These are phyloP conservation scores for Fusarium chlamydosporum DNA, from an alignment of 2,329 filamentous ascomycete genomes.

Conservation along the genomic window DNA sequence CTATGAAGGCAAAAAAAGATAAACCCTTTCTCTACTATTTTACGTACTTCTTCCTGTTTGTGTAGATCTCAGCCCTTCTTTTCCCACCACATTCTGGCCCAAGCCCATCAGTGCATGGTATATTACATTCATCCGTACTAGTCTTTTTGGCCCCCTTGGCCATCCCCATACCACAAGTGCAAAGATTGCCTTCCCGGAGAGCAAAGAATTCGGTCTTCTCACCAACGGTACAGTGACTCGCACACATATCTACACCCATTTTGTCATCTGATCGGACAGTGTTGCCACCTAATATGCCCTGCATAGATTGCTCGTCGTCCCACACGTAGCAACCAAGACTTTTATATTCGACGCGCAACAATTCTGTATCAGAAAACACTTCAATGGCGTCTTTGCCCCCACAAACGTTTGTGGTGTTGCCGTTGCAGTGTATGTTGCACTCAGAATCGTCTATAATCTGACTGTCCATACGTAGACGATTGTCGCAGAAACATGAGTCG, in stretches of 20 bases:
- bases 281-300: not conserved
- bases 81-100: not conserved
- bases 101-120: not conserved
- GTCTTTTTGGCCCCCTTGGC: not conserved
- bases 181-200: not conserved
- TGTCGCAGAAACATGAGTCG: slow-evolving; percentile 7
- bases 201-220: not conserved
- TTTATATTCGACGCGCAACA: not conserved
- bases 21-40: too few species aligned
- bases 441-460: slow-evolving; percentile 5
- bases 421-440: not conserved
- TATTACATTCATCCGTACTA: not conserved
- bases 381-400: slow-evolving; percentile 1
- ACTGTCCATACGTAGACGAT: slow-evolving; percentile 1
- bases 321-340: slow-evolving; percentile 4
- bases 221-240: not conserved
- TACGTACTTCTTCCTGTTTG: slow-evolving; percentile 2
- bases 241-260: not conserved
- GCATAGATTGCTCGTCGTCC: not conserved
- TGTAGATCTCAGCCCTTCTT: not conserved
- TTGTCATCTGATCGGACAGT: slow-evolving; percentile 1
- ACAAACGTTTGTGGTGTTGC: slow-evolving; percentile 1
- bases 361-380: not conserved
- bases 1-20: too few species aligned
- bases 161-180: slow-evolving; percentile 3